phyloP scores from a whole-genome alignment of 192 early-diverging fungal genomes.

The Rhizophlyctis rosea region DNA sequence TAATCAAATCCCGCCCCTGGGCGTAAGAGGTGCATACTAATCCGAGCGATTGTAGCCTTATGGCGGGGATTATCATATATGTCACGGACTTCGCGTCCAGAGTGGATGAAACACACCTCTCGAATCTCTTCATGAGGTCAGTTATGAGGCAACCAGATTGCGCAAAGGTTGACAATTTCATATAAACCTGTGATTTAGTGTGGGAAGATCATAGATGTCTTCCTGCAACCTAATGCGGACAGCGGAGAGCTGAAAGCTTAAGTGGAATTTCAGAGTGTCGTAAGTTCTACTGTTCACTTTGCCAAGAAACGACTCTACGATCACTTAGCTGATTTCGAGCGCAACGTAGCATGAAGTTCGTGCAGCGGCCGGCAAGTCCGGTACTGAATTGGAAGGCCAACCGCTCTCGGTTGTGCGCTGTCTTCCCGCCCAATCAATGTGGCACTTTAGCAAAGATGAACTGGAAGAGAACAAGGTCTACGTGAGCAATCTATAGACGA shows the following conservation, averaged over 20 bases:
- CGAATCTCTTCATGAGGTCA: conserved; percentile 4
- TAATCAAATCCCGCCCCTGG: too few species aligned
- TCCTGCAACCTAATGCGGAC: conserved; percentile 35
- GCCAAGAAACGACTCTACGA: not conserved
- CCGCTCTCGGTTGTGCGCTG: conserved; percentile 32
- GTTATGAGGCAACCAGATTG: too few species aligned
- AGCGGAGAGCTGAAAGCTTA: conserved; percentile 41
- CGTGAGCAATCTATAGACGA: conserved; percentile 36
- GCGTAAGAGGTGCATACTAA: too few species aligned
- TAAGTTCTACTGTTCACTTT: not conserved
- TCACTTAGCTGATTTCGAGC: not conserved
- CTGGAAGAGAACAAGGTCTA: conserved; percentile 39
- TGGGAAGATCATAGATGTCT: conserved; percentile 44
- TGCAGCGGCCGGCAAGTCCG: conserved; percentile 11
- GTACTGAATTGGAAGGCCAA: conserved; percentile 16
- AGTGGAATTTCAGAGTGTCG: conserved; percentile 35
- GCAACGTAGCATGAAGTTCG: conserved; percentile 27
- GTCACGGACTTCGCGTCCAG: conserved; percentile 23
- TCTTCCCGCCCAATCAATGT: conserved; percentile 28
- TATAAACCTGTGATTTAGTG: conserved; percentile 5
- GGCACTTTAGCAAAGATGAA: conserved; percentile 28
- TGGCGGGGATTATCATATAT: conserved; percentile 30
- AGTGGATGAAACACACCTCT: not conserved
- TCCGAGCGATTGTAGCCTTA: too few species aligned
- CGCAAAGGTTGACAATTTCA: too few species aligned